Base-by-base conservation (phyloP, 2,329 filamentous ascomycete genomes). In the Pseudofabraea citricarpa region DNA sequence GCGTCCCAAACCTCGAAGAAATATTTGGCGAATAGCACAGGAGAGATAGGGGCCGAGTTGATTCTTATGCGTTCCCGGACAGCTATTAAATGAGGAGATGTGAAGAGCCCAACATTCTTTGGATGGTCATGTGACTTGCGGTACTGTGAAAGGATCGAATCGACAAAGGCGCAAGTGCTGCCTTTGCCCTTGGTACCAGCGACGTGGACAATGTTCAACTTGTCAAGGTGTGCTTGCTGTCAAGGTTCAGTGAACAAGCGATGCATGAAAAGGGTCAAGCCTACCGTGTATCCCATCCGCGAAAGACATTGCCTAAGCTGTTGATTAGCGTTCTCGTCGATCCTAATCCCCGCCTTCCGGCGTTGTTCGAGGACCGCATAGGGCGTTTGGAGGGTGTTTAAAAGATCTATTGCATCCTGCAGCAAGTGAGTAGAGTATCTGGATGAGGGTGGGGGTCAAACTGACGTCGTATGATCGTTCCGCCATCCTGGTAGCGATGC, bases 321-420 rank as follows among this genome's bases (percentile, higher is more conserved):
- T 3, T 79, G 77, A 37, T 93, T 81, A 7, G 86, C 77, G 44
- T 73, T 72, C 47, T 79, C 73, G 64, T 93, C 86, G 57, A 87
- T 81, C 21, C 74, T 77, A 49, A 81, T 70, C 16, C 88, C 86
- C 15, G 84, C 85, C 61, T 87, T 87, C 43, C 81, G 77, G 40
- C 93, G 82, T 40, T 84, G 81, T 61, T 95, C 82, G 15, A 96
- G 77, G 40, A 89, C 77, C 38, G 85, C 79, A 61, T 85, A 91
- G 41, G 95, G 94, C 32, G 87, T 89, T 65, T 98, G 93, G 40
- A 97, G 80, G 35, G 87, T 85, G 65, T 97, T 97, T 59, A 97
- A 78, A 29, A 86, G 81, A 54, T 81, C 73, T 50, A 97, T 82
- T 37, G 91, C 93, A 63, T 93, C 89, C 89, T 95, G 53, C n/a